phyloP scores from a whole-genome alignment of 768 basidiomycete genomes.

The Cystofilobasidium capitatum region DNA sequence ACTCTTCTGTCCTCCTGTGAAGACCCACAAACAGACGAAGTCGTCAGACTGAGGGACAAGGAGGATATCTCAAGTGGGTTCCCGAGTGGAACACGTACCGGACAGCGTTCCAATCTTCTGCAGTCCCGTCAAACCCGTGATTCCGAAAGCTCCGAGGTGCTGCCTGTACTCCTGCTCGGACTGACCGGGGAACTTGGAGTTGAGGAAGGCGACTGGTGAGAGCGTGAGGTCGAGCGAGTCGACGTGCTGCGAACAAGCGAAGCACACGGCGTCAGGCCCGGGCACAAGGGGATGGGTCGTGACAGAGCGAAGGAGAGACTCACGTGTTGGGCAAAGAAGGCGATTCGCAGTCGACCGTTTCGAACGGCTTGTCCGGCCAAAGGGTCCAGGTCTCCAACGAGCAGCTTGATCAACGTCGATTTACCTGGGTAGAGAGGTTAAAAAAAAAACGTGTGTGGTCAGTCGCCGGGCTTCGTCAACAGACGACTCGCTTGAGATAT shows the following conservation, averaged over 20 bases:
- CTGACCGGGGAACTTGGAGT: slow-evolving; percentile 82
- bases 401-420: slow-evolving; percentile 57
- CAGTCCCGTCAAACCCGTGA: slow-evolving; percentile 80
- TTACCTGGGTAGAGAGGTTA: no score
- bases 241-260: slow-evolving; percentile 67
- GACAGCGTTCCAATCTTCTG: slow-evolving; percentile 84
- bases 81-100: slow-evolving; percentile 42
- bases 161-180: slow-evolving; percentile 90
- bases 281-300: background rate
- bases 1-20: slow-evolving; percentile 25
- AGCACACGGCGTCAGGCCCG: no score
- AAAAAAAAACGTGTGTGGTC: no score
- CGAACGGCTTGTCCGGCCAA: slow-evolving; percentile 68
- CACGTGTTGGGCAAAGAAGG: slow-evolving; percentile 51
- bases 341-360: slow-evolving; percentile 74
- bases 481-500: background rate
- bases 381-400: slow-evolving; percentile 73
- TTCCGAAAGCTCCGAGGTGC: slow-evolving; percentile 94
- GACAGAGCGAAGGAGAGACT: slow-evolving; percentile 33
- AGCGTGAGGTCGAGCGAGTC: slow-evolving; percentile 74
- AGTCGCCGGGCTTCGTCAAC: no score
- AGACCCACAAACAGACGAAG: background rate
- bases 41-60: no score
- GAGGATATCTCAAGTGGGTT: no score
- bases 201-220: slow-evolving; percentile 89